phyloP scores from a whole-genome alignment of 768 basidiomycete genomes.

The Termitomyces sp. region DNA sequence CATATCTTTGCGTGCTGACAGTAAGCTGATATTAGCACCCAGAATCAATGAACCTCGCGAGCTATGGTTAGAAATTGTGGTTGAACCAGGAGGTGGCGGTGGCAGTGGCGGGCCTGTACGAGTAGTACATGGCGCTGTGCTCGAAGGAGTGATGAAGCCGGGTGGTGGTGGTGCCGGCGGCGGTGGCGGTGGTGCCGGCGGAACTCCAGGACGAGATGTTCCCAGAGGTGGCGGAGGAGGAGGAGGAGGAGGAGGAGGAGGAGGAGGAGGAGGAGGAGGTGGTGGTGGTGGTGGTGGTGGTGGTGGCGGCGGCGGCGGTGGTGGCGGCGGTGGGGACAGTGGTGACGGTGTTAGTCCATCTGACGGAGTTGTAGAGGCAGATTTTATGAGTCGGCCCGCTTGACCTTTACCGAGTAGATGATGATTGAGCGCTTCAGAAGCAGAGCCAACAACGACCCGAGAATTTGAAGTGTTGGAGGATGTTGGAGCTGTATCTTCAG shows the following conservation, averaged over 20 bases:
- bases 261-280: constrained; percentile 12
- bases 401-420: constrained; percentile 50
- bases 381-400: constrained; percentile 30
- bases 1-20: constrained; percentile 77
- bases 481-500: constrained; percentile 52
- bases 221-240: constrained; percentile 32
- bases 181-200: constrained; percentile 30
- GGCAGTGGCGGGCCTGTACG: constrained; percentile 29
- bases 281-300: not conserved
- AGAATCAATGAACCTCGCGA: constrained; percentile 57
- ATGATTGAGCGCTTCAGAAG: constrained; percentile 59
- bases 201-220: constrained; percentile 19
- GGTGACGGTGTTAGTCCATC: constrained; percentile 11
- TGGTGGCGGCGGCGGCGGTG: not conserved
- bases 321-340: not conserved
- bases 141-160: constrained; percentile 14
- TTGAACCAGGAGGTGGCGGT: constrained; percentile 31
- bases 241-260: constrained; percentile 21
- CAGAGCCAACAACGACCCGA: constrained; percentile 35
- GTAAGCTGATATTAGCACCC: constrained; percentile 50
- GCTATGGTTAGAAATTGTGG: constrained; percentile 22
- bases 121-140: constrained; percentile 21
- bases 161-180: constrained; percentile 31
- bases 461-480: constrained; percentile 46
- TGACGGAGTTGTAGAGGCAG: constrained; percentile 21